These are phyloP conservation scores for Straminergon stramineum DNA, from an alignment of 225 moss, liverwort and hornwort genomes.

Conservation along the genomic window DNA sequence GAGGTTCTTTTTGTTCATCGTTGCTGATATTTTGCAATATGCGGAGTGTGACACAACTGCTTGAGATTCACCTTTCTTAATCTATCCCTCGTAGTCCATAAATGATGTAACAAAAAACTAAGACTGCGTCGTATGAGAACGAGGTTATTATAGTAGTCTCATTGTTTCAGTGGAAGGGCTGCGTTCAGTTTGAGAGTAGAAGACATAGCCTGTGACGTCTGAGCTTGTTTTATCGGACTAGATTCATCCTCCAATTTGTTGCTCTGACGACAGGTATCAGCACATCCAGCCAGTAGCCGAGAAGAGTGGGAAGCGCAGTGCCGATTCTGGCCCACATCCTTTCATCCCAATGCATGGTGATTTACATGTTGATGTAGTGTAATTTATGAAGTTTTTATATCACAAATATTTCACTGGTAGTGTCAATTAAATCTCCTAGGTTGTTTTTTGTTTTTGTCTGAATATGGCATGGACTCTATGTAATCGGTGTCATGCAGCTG, in stretches of 20 bases:
- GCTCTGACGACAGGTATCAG: constrained; percentile 48
- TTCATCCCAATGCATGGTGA: constrained; percentile 71
- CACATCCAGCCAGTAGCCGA: constrained; percentile 57
- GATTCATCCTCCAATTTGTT: background rate
- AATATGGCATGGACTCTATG: background rate
- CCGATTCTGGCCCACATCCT: constrained; percentile 77
- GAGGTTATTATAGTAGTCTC: background rate
- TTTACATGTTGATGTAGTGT: background rate
- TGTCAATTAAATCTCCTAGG: background rate
- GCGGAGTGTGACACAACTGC: background rate
- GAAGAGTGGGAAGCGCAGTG: constrained; percentile 90
- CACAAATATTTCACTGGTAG: background rate
- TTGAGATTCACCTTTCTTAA: background rate
- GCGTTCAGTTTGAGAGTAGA: background rate
- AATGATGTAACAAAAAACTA: background rate
- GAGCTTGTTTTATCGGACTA: background rate
- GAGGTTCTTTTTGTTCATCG: background rate
- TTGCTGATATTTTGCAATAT: background rate
- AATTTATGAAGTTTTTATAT: background rate
- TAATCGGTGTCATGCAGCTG: background rate
- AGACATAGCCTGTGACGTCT: background rate
- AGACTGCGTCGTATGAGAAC: background rate
- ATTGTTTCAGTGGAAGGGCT: background rate
- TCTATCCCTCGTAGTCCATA: background rate
- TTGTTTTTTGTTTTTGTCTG: background rate